Base-by-base conservation (phyloP, 495 filamentous ascomycete species). In the Penicillium coffeae region DNA sequence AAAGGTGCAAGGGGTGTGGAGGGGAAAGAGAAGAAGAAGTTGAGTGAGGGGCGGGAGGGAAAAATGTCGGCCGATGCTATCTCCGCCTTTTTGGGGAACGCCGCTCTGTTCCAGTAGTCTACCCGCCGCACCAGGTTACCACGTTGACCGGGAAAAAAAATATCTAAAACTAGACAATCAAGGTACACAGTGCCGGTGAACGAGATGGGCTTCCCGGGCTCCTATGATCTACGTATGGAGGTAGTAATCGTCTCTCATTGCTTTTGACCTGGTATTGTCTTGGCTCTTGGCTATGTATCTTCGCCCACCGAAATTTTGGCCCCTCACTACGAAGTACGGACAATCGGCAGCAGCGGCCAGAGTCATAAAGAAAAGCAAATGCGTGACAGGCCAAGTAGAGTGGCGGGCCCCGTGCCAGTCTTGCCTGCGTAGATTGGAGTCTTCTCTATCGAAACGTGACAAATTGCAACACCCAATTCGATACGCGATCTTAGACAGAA, bases 61-160 rank as follows among this genome's bases (percentile, higher is more conserved):
- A 72, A 72, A 69, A 71, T 66, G 64, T 64, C 65, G 66, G 59
- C 54, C 63, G 59, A 52, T 55, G 53, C 42, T 56, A 58, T 62
- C 59, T 62, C 59, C 55, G 57, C 45, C 38, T 20, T 22, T 34
- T 21, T 22, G 13, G 15, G 15, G 15, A 39, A 34, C 45, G 36
- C 21, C 12, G n/a, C 39, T 32, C 45, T 44, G 14, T 25, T 41
- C 42, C 36, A n/a, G 30, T 35, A 41, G 15, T 21, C 12, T 19
- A 19, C 36, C 37, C 37, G 38, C 41, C 45, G 43, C 49, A 45
- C 45, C 22, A 52, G 45, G 30, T 48, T 52, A 21, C 48, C 42
- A 37, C 52, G 52, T n/a, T n/a, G n/a, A n/a, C n/a, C n/a, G n/a
- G n/a, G n/a, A n/a, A n/a, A n/a, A 30, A 30, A 30, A 30, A 30